Evolutionary conservation across 2,329 filamentous ascomycete genomes (phyloP).

Genomic region (Colletotrichum brevisporum): DNA sequence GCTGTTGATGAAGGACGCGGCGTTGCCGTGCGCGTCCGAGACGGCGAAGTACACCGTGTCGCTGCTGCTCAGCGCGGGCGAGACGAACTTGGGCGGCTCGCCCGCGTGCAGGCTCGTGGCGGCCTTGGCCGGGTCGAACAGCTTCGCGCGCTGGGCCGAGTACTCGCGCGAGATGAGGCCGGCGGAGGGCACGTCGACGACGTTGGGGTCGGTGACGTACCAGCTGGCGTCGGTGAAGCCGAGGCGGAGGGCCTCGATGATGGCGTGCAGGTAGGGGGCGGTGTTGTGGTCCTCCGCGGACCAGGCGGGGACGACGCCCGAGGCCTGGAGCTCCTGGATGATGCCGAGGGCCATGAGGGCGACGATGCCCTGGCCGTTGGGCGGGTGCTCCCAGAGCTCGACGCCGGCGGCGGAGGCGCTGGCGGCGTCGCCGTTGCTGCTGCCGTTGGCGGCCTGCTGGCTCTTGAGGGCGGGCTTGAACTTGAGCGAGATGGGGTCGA

Average conservation of each 20-base stretch:
- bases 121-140: conserved; percentile 72
- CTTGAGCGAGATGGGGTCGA: conserved; percentile 86
- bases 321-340: conserved; percentile 85
- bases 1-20: conserved; percentile 96
- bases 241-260: conserved; percentile 90
- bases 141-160: conserved; percentile 76
- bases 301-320: conserved; percentile 82
- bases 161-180: conserved; percentile 81
- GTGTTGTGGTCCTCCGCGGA: conserved; percentile 82
- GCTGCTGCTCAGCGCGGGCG: conserved; percentile 83
- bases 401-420: conserved; percentile 61
- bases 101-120: conserved; percentile 77
- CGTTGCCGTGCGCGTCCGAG: conserved; percentile 87
- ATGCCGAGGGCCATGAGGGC: conserved; percentile 96
- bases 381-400: conserved; percentile 95
- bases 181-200: conserved; percentile 76
- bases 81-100: conserved; percentile 61
- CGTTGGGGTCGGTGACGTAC: conserved; percentile 89
- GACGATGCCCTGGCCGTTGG: conserved; percentile 96
- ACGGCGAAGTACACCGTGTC: conserved; percentile 97
- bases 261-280: conserved; percentile 83
- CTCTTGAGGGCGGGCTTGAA: conserved; percentile 62
- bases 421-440: conserved; percentile 47
- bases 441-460: conserved; percentile 9
- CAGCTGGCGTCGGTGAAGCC: conserved; percentile 91